Evolutionary conservation across 2,329 filamentous ascomycete genomes (phyloP).

Genomic region (Aureobasidium sp.): DNA sequence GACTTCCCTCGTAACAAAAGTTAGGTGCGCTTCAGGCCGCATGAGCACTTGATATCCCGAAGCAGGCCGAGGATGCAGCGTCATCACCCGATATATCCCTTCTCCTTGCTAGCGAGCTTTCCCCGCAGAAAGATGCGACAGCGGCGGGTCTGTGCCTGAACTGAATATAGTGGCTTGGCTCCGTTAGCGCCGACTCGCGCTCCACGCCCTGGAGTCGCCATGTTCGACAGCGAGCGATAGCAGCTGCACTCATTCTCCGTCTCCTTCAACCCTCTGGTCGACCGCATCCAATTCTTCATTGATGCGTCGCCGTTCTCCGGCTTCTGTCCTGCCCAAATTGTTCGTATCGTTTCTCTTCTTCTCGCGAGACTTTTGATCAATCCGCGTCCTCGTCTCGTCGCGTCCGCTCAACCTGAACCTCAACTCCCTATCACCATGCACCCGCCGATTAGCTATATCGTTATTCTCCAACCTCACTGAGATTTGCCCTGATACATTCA

Average conservation of each 20-base stretch:
- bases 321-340: constrained; percentile 15
- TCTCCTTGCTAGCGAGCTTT: background rate
- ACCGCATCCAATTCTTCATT: constrained; percentile 7
- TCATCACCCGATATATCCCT: background rate
- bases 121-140: background rate
- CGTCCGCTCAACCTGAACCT: constrained; percentile 21
- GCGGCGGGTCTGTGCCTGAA: background rate
- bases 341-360: constrained; percentile 18
- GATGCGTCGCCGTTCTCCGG: constrained; percentile 7
- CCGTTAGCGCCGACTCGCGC: background rate
- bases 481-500: constrained; percentile 2
- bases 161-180: background rate
- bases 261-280: background rate
- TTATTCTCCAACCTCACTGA: constrained; percentile 17
- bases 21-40: background rate
- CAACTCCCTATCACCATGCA: constrained; percentile 20
- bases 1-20: background rate
- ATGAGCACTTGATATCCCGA: background rate
- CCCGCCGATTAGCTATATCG: constrained; percentile 8
- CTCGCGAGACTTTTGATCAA: background rate
- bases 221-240: background rate
- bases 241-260: background rate
- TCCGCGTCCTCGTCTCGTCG: constrained; percentile 10
- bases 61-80: background rate
- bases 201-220: background rate